phyloP scores from a whole-genome alignment of 345 rosid genomes.

The Boechera retrofracta region DNA sequence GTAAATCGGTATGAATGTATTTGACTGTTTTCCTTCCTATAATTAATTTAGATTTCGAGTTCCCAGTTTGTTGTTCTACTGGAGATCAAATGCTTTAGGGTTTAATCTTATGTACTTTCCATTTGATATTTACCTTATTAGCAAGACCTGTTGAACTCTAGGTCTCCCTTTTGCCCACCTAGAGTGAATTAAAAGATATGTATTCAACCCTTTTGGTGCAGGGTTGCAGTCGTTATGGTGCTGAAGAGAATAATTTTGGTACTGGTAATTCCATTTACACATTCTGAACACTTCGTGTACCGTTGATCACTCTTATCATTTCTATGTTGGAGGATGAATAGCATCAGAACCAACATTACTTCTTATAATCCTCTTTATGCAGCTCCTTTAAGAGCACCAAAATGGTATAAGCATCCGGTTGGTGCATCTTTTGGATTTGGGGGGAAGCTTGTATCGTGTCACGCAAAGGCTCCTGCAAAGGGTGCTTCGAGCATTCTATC shows the following conservation, averaged over 20 bases:
- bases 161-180: slow-evolving; percentile 6
- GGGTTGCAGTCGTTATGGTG: slow-evolving; percentile 81
- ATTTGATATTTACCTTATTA: background rate
- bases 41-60: background rate
- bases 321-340: slow-evolving; percentile 28
- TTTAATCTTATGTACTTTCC: slow-evolving; percentile 20
- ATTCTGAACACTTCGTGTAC: slow-evolving; percentile 15
- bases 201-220: slow-evolving; percentile 49
- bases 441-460: slow-evolving; percentile 93
- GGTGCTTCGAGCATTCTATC: slow-evolving; percentile 54
- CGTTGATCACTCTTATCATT: slow-evolving; percentile 1
- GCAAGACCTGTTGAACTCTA: slow-evolving; percentile 14
- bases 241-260: slow-evolving; percentile 61
- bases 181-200: slow-evolving; percentile 13
- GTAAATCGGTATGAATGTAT: background rate
- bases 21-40: slow-evolving; percentile 10
- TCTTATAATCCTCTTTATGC: slow-evolving; percentile 32
- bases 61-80: slow-evolving; percentile 14
- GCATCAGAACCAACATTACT: slow-evolving; percentile 17
- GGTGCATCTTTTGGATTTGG: slow-evolving; percentile 98
- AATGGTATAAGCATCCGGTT: slow-evolving; percentile 91
- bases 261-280: slow-evolving; percentile 57
- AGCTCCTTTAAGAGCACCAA: slow-evolving; percentile 88
- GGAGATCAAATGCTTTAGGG: slow-evolving; percentile 23
- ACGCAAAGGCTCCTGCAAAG: slow-evolving; percentile 52